These are phyloP conservation scores for Phallus indusiatus DNA, from an alignment of 768 basidiomycete genomes.

Conservation along the genomic window DNA sequence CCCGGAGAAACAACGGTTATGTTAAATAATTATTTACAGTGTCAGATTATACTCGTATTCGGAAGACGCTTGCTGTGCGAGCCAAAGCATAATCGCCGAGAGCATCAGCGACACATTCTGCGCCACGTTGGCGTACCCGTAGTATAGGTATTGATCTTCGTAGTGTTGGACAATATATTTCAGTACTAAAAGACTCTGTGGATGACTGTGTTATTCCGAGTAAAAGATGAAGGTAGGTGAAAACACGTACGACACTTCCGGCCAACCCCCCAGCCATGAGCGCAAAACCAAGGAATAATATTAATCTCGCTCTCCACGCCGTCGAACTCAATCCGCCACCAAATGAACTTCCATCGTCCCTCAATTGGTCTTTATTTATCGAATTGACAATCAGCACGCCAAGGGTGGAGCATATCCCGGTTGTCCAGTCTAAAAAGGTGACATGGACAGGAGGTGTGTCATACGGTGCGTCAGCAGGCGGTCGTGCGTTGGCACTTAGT, in stretches of 20 bases:
- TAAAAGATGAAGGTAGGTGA: not conserved
- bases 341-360: constrained; percentile 45
- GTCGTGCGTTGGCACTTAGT: constrained; percentile 75
- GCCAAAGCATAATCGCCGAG: constrained; percentile 84
- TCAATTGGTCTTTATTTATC: constrained; percentile 88
- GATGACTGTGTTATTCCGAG: not conserved
- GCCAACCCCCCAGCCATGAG: constrained; percentile 96
- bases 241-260: constrained; percentile 88
- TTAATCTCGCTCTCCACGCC: constrained; percentile 84
- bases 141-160: constrained; percentile 71
- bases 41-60: constrained; percentile 95
- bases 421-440: constrained; percentile 94
- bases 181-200: constrained; percentile 76
- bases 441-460: constrained; percentile 71
- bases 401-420: constrained; percentile 84
- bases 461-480: constrained; percentile 63
- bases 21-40: constrained; percentile 32
- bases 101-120: constrained; percentile 84
- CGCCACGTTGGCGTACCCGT: constrained; percentile 92
- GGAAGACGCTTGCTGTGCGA: constrained; percentile 72
- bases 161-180: constrained; percentile 79
- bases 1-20: too few relatives aligned
- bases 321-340: constrained; percentile 69
- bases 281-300: constrained; percentile 92
- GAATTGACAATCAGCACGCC: constrained; percentile 90